Base-by-base conservation (phyloP, 805 yeast genomes). In the Suhomyces faveliae region DNA sequence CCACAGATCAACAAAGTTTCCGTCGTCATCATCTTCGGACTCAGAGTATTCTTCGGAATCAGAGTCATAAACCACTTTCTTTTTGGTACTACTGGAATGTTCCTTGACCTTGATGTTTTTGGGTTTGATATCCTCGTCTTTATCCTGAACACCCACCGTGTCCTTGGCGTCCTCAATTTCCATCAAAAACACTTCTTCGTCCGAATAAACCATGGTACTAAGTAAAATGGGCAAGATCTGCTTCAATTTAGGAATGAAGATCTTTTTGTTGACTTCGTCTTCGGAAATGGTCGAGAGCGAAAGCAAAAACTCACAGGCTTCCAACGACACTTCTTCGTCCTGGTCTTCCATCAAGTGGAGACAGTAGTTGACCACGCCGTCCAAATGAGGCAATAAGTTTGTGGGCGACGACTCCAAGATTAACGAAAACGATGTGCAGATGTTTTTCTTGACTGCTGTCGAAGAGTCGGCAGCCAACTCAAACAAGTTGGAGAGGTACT, bases 271-370 rank as follows among this genome's bases (percentile, higher is more conserved):
- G 4, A 52, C 51, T 45, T 69, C 73, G 19, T 77, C 76, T n/a
- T 67, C 72, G 7, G 88, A 83, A 3, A 83, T 70, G 24, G 75
- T 76, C 29, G 81, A 74, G 2, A 89, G 84, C 1, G 87, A 82
- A 39, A 92, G 77, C 50, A 94, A 70, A 57, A 94, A 90, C 68
- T 94, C 98, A 64, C 97, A 89, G 2, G 96, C 97, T 63, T 91
- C 97, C 47, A 91, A 72, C 0, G 96, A 85, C 25, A 89, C 95
- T 46, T 78, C 84, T 55, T 87, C 91, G 52, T 84, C 84, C 12
- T 55, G 39, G 21, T 49, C 53, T 47, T 78, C 77, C 70, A 92
- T 81, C 50, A 90, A 79, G 67, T 90, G 97, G 43, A 89, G 67
- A 59, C 91, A 83, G 70, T 87, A 94, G 53, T 83, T 80, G 35